A percentile compares a stretch with the other conserved stretches of the same genome.
Evolutionary conservation across 2,329 filamentous ascomycete genomes (phyloP).

Genomic region (Apiospora pterosperma): DNA sequence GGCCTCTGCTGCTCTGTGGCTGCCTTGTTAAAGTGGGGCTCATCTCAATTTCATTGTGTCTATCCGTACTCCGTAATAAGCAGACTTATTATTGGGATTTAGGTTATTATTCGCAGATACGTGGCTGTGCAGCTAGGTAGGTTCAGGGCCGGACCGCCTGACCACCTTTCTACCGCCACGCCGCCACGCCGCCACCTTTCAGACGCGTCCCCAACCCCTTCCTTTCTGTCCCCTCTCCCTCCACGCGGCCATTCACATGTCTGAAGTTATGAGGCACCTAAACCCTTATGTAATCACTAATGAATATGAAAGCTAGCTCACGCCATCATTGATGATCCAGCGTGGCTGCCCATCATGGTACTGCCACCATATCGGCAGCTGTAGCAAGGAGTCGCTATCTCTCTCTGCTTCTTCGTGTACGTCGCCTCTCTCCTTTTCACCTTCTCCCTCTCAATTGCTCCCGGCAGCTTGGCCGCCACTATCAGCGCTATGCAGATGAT

Average conservation of each 20-base stretch:
- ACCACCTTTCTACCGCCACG: too few relatives aligned
- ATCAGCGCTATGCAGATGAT: constrained; percentile 14
- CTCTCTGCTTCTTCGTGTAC: neutral
- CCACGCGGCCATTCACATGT: neutral
- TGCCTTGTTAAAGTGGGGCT: neutral
- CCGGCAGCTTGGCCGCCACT: constrained; percentile 4
- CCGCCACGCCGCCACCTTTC: neutral
- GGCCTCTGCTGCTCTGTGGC: too few relatives aligned
- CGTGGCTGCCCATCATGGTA: neutral
- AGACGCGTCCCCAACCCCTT: too few relatives aligned
- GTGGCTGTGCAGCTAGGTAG: neutral
- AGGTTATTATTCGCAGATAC: too few relatives aligned
- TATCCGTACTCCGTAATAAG: too few relatives aligned
- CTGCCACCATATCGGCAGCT: neutral
- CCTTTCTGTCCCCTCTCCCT: neutral
- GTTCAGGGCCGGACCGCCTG: neutral
- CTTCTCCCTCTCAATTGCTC: neutral
- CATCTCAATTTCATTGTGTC: neutral
- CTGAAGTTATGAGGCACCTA: neutral
- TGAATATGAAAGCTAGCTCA: neutral
- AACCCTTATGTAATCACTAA: neutral
- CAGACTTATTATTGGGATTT: too few relatives aligned
- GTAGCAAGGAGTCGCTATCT: neutral
- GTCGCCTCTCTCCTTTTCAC: neutral
- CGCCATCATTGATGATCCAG: neutral